Evolutionary conservation across 2,329 filamentous ascomycete genomes (phyloP).

Genomic region (Xylaria sp.): DNA sequence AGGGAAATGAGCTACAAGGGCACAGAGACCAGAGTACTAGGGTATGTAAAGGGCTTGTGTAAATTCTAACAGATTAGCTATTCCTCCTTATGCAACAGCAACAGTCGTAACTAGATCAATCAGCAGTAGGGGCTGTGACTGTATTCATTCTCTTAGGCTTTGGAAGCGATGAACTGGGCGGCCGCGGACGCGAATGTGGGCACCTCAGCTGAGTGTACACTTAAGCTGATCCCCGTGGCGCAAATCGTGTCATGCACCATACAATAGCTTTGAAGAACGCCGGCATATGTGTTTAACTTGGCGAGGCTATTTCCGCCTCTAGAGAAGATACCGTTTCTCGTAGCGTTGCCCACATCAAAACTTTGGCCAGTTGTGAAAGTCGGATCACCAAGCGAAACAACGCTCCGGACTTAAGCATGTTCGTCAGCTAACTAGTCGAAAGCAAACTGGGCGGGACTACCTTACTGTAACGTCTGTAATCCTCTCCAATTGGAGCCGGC

Average conservation of each 20-base stretch:
- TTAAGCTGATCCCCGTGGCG: slow-evolving; percentile 13
- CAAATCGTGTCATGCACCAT: slow-evolving; percentile 24
- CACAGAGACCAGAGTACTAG: no score
- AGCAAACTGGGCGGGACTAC: background rate
- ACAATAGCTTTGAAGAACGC: slow-evolving; percentile 23
- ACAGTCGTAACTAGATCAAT: no score
- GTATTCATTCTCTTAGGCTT: background rate
- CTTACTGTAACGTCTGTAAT: slow-evolving; percentile 22
- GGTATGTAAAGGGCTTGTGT: no score
- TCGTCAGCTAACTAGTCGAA: background rate
- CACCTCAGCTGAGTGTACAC: slow-evolving; percentile 24
- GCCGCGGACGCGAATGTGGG: slow-evolving; percentile 13
- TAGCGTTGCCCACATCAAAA: slow-evolving; percentile 25
- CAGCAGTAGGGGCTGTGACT: no score
- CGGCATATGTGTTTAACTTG: slow-evolving; percentile 9
- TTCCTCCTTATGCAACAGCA: no score
- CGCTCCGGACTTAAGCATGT: slow-evolving; percentile 3
- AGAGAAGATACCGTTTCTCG: slow-evolving; percentile 26
- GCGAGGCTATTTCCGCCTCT: slow-evolving; percentile 25
- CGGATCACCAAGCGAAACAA: slow-evolving; percentile 26
- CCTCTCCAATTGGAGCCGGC: slow-evolving; percentile 10
- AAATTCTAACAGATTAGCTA: no score
- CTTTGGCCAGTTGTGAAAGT: slow-evolving; percentile 24
- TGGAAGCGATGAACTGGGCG: slow-evolving; percentile 14
- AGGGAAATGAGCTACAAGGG: no score